A percentile compares a stretch with the other conserved stretches of the same genome.
phyloP scores from a whole-genome alignment of 2,329 filamentous ascomycete genomes.

The Claviceps arundinis region DNA sequence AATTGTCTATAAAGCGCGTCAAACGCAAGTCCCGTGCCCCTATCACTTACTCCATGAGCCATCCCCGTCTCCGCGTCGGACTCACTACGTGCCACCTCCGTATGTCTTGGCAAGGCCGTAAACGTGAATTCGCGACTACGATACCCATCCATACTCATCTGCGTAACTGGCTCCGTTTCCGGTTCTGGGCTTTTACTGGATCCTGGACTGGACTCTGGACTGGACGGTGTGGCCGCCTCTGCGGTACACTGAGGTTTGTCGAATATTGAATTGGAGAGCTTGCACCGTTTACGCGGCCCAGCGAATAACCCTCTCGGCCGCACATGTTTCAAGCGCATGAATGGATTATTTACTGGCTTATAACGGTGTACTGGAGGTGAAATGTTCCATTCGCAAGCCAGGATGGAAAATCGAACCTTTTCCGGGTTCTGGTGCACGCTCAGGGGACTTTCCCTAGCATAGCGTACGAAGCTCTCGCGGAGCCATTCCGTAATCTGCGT shows the following conservation, averaged over 20 bases:
- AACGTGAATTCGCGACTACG: neutral
- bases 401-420: constrained; percentile 26
- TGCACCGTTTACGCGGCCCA: neutral
- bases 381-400: constrained; percentile 28
- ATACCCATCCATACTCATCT: neutral
- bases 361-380: neutral
- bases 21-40: neutral
- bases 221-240: neutral
- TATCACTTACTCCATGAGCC: neutral
- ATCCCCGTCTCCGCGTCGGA: neutral
- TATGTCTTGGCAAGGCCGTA: neutral
- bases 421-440: constrained; percentile 20
- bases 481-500: constrained; percentile 26
- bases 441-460: constrained; percentile 21
- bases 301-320: neutral
- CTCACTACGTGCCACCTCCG: neutral
- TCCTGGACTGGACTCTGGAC: neutral
- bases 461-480: constrained; percentile 21
- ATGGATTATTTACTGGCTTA: too few relatives aligned
- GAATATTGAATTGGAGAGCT: neutral
- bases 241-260: neutral
- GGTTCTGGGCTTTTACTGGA: too few relatives aligned
- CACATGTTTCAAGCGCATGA: neutral
- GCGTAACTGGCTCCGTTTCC: too few relatives aligned
- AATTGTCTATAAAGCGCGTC: neutral